These are phyloP conservation scores for Pestalotiopsis sp. DNA, from an alignment of 2,329 filamentous ascomycete genomes.

Conservation along the genomic window DNA sequence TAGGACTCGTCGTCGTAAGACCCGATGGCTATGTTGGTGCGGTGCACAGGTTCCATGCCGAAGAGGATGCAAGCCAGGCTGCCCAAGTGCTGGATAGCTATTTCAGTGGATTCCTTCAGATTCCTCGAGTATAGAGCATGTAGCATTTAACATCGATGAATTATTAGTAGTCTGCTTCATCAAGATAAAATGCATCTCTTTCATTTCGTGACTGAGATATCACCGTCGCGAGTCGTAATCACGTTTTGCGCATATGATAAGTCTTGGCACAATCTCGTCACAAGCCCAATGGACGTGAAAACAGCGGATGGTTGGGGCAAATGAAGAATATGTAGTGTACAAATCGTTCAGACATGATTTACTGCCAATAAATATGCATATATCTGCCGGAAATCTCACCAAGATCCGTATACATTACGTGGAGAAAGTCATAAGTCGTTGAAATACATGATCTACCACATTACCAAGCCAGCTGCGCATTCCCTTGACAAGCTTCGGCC, in stretches of 20 bases:
- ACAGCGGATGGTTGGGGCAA: neutral
- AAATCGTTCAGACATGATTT: neutral
- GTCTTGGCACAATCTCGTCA: too few species aligned
- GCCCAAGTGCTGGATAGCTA: constrained; percentile 58
- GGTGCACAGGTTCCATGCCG: constrained; percentile 23
- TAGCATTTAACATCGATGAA: neutral
- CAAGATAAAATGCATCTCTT: neutral
- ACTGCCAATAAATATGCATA: neutral
- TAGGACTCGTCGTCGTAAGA: constrained; percentile 24
- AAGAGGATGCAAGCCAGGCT: constrained; percentile 49
- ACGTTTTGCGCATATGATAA: too few species aligned
- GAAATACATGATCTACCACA: neutral
- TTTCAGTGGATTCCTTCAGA: constrained; percentile 55
- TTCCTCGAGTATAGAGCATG: constrained; percentile 32
- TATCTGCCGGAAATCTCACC: neutral
- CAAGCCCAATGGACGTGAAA: neutral
- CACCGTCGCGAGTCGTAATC: too few species aligned
- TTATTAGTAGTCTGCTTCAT: neutral
- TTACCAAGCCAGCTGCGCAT: constrained; percentile 16
- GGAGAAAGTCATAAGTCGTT: neutral
- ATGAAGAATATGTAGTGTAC: neutral
- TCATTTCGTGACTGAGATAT: too few species aligned
- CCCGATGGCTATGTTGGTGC: constrained; percentile 31
- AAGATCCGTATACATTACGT: neutral
- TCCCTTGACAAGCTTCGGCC: neutral